Conservation (phyloP, 2,329 filamentous ascomycete species). For the Rhinocladiella mackenziei region DNA sequence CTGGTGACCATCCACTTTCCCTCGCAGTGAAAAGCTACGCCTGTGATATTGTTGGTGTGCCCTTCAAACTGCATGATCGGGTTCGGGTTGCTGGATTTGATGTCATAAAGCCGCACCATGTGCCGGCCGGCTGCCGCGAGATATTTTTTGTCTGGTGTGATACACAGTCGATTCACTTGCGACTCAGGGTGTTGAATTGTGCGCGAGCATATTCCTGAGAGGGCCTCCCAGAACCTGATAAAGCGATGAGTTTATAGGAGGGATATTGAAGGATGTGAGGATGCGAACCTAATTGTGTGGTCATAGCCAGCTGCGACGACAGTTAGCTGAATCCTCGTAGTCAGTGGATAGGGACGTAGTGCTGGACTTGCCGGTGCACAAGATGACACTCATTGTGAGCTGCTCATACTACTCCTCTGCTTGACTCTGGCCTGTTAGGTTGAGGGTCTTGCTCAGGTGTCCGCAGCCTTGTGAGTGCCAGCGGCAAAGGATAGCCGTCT, state of each 20-base stretch:
- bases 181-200: constrained; percentile 98
- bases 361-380: constrained; percentile 57
- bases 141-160: constrained; percentile 95
- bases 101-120: constrained; percentile 96
- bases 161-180: constrained; percentile 96
- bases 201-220: constrained; percentile 94
- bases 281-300: constrained; percentile 65
- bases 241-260: constrained; percentile 11
- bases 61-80: constrained; percentile 91
- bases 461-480: too few species aligned
- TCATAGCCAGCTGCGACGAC: constrained; percentile 61
- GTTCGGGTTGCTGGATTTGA: constrained; percentile 96
- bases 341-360: constrained; percentile 1
- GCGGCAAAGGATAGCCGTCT: too few species aligned
- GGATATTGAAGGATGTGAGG: constrained; percentile 1
- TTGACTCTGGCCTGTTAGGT: too few species aligned
- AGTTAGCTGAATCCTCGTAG: constrained; percentile 27
- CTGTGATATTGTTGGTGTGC: constrained; percentile 92
- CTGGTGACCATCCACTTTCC: constrained; percentile 99
- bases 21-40: constrained; percentile 96
- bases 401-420: too few species aligned
- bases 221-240: constrained; percentile 89
- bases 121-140: constrained; percentile 77
- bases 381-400: constrained; percentile 59
- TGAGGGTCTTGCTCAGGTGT: neutral